Evolutionary conservation across 2,329 filamentous ascomycete genomes (phyloP).

Genomic region (Botryosphaeria dothidea): DNA sequence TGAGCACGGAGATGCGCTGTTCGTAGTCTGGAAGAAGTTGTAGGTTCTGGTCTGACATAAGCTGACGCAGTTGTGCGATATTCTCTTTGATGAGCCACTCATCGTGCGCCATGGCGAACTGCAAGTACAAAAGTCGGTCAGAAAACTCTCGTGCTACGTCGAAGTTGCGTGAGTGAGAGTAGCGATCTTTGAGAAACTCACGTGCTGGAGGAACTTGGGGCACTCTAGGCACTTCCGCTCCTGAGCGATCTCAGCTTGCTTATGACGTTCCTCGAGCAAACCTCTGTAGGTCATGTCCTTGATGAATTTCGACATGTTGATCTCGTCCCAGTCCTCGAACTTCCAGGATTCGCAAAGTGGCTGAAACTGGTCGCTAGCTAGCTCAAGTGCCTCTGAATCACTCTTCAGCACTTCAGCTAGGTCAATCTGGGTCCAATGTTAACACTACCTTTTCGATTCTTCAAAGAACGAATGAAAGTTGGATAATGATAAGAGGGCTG

Average conservation of each 20-base stretch:
- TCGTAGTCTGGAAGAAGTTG: conserved; percentile 96
- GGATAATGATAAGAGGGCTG: conserved; percentile 44
- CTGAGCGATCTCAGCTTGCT: conserved; percentile 64
- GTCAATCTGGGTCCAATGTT: conserved; percentile 33
- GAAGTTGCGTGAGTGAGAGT: background rate
- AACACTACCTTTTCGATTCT: conserved; percentile 51
- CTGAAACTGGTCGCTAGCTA: conserved; percentile 69
- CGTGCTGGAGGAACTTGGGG: conserved; percentile 81
- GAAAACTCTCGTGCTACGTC: conserved; percentile 25
- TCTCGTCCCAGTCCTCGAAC: conserved; percentile 76
- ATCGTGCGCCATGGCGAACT: conserved; percentile 95
- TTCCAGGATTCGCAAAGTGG: conserved; percentile 74
- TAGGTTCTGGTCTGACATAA: conserved; percentile 94
- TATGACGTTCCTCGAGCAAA: conserved; percentile 69
- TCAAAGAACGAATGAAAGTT: conserved; percentile 36
- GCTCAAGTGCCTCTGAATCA: conserved; percentile 51
- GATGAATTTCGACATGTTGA: conserved; percentile 72
- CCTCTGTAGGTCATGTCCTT: conserved; percentile 82
- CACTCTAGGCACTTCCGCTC: conserved; percentile 69
- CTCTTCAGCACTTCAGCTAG: conserved; percentile 40
- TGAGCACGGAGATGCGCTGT: conserved; percentile 87
- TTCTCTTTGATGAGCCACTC: conserved; percentile 96
- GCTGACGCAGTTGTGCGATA: conserved; percentile 80
- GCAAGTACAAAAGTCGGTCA: conserved; percentile 12
- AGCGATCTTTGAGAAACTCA: conserved; percentile 50